Evolutionary conservation across 352 stramenopile species (phyloP).

Genomic region (Globisporangium lucens): DNA sequence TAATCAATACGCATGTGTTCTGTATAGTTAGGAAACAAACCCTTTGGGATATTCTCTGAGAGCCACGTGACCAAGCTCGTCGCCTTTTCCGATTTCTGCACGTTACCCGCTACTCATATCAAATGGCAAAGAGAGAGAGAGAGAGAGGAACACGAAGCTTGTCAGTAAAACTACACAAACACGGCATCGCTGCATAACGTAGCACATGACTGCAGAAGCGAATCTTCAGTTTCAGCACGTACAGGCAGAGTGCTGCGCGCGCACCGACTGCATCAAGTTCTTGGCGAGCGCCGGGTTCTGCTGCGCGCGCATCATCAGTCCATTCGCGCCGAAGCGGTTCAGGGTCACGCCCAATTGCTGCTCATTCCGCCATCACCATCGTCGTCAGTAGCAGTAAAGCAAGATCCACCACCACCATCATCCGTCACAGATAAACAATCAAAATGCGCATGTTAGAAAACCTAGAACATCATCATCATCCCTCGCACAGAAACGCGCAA

Average conservation of each 20-base stretch:
- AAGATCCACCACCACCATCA: not conserved
- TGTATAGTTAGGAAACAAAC: conserved; percentile 15
- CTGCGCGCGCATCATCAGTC: conserved; percentile 27
- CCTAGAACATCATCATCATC: not conserved
- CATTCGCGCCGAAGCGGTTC: conserved; percentile 44
- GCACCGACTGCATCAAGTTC: conserved; percentile 50
- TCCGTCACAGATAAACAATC: not conserved
- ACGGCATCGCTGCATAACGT: not conserved
- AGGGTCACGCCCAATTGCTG: conserved; percentile 71
- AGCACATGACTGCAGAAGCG: not conserved
- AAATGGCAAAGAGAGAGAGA: not conserved
- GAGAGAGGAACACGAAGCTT: not conserved
- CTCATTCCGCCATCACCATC: not conserved
- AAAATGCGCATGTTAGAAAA: not conserved
- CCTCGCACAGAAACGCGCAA: conserved; percentile 5
- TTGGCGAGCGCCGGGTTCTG: conserved; percentile 35
- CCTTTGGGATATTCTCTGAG: conserved; percentile 75
- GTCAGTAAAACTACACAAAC: not conserved
- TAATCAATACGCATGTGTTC: not conserved
- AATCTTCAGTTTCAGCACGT: conserved; percentile 16
- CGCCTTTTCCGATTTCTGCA: conserved; percentile 41
- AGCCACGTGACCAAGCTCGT: conserved; percentile 74
- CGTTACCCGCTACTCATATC: conserved; percentile 34
- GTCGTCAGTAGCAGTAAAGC: not conserved
- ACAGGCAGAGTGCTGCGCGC: conserved; percentile 59